Evolutionary conservation across 2,329 filamentous ascomycete genomes (phyloP), one percentile per base, ranked within the genome.

Genomic region (Conoideocrella luteorostrata): DNA sequence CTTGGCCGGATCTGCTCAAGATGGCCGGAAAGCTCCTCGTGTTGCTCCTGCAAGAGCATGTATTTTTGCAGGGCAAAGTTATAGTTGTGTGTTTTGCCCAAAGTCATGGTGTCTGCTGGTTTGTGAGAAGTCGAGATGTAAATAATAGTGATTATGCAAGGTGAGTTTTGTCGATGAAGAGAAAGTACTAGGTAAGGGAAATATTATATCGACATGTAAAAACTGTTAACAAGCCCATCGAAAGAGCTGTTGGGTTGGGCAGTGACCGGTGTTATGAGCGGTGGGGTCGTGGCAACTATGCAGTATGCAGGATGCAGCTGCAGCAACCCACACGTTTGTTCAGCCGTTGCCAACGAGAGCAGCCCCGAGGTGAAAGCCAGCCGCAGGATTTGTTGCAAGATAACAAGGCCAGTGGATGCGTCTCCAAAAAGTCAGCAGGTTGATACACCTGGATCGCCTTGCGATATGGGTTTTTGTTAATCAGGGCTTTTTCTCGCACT

Each of bases 61-160:
- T 78, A 79, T 51, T 75, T 69, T 54, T 76, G 72, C 55, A 79
- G 61, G 42, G 71, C 69, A 30, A 75, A 66, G 50, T 67, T 67
- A 50, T 69, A 69, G 54, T 57, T 58, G 47, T 64, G 59, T 21
- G 45, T 47, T 12, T 48, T 48, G 38, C 39, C 36, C 23, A 51
- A 50, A 5, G 55, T 41, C 64, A 66, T 66, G 37, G 53, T 60
- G 47, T 28, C 24, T 29, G 15, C 17, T n/a, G 22, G 5, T 9
- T 18, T 26, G 18, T 30, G 24, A 17, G 15, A 17, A 17, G 9
- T 17, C 18, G n/a, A 33, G 9, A 17, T 6, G 15, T 15, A 17
- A 9, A 32, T 38, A 28, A 18, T 22, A 11, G 18, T 22, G 4
- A 11, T 23, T 9, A 13, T 13, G 40, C 17, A 36, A 7, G 24